Conservation (phyloP, 345 rosid species). For the Trapa incisa region DNA sequence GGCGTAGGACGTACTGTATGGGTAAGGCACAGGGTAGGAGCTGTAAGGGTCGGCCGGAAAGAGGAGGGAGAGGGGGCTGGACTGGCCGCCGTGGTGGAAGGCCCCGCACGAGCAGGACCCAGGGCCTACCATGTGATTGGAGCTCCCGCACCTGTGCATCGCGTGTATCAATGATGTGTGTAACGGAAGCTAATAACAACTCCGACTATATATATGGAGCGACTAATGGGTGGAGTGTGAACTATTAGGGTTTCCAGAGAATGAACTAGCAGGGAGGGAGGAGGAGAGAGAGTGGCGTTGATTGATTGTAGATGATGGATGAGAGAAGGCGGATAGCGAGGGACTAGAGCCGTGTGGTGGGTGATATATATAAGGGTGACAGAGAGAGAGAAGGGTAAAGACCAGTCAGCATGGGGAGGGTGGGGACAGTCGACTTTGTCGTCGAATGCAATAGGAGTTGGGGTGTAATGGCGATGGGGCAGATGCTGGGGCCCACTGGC, state of each 20-base stretch:
- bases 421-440: slow-evolving; percentile 10
- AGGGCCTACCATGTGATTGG: slow-evolving; percentile 30
- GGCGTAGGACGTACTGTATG: neutral
- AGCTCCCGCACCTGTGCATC: slow-evolving; percentile 29
- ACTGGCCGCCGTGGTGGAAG: slow-evolving; percentile 26
- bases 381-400: neutral
- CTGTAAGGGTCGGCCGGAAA: slow-evolving; percentile 21
- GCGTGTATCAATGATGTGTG: neutral
- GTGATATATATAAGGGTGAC: no score
- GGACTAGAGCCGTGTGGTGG: no score
- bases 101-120: slow-evolving; percentile 59
- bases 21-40: neutral
- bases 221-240: no score
- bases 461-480: slow-evolving; percentile 1
- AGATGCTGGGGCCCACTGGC: slow-evolving; percentile 2
- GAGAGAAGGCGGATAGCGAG: no score
- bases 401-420: slow-evolving; percentile 11
- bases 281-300: neutral
- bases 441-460: slow-evolving; percentile 10
- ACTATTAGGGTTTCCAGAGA: neutral
- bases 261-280: neutral
- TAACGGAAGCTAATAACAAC: no score
- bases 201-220: no score
- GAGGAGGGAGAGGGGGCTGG: slow-evolving; percentile 28
- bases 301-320: neutral